Conservation (phyloP, 192 early-diverging fungal species). For the Polychytrium aggregatum region DNA sequence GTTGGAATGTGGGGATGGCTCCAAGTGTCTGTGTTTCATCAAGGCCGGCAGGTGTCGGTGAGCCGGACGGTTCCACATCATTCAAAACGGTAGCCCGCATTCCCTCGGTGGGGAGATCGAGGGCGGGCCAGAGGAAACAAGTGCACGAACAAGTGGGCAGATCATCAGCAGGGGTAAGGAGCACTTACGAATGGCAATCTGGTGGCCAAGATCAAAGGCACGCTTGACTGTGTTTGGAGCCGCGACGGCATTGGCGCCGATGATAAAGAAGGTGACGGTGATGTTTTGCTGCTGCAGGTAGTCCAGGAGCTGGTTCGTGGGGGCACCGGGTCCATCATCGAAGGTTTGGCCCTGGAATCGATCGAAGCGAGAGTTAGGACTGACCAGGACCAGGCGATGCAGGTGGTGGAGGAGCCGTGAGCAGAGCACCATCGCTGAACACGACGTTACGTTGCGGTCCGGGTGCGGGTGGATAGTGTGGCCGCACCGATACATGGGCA, state of each 20-base stretch:
- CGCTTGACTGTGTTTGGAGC: background rate
- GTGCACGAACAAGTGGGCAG: slow-evolving; percentile 45
- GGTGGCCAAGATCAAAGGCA: background rate
- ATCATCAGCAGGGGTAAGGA: too few species aligned
- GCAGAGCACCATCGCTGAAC: too few species aligned
- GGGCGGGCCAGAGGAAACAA: slow-evolving; percentile 13
- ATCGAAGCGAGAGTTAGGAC: too few species aligned
- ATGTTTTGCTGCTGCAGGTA: slow-evolving; percentile 30
- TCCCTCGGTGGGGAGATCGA: background rate
- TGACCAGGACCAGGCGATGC: too few species aligned
- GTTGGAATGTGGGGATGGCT: slow-evolving; percentile 1
- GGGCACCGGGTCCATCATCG: slow-evolving; percentile 49
- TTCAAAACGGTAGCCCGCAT: too few species aligned
- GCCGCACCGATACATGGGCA: too few species aligned
- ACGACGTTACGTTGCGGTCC: too few species aligned
- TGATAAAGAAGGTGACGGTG: slow-evolving; percentile 48
- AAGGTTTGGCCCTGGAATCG: too few species aligned
- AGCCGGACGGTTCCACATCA: too few species aligned
- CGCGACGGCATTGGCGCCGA: slow-evolving; percentile 35
- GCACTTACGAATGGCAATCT: background rate
- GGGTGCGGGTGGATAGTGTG: too few species aligned
- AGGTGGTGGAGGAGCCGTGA: too few species aligned
- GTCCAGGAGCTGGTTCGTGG: slow-evolving; percentile 31
- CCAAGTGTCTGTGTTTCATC: slow-evolving; percentile 5
- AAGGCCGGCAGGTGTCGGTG: slow-evolving; percentile 4